Evolutionary conservation across 768 basidiomycete species (phyloP), one percentile per base, ranked within the genome.

Genomic region (Hygrophorus pudorinus): DNA sequence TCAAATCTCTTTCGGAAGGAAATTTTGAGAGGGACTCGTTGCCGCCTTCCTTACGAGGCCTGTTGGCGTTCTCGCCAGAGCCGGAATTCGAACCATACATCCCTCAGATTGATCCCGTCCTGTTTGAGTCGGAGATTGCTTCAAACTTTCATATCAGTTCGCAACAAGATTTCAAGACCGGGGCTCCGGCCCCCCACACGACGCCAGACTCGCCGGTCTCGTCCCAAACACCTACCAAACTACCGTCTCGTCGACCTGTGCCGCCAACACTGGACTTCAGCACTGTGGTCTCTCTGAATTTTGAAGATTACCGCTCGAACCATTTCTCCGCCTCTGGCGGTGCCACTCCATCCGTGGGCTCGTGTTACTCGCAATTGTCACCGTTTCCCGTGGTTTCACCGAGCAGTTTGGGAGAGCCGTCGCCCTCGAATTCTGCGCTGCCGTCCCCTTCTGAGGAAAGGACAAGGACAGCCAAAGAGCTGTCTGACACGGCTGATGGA

Each of bases 91-190:
- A 34, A 21, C 17, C 39, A 9, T 42, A 48, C 33, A 8, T 42
- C 3, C 41, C 41, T n/a, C 46, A 41, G 34, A 49, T 45, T 24
- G 48, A 49, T 20, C 48, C 38, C 16, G 17, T 17, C 8, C 44
- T 45, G 11, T 28, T 41, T 11, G 21, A 7, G 24, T 11, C 3
- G 21, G 24, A n/a, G n/a, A 28, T 8, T 3, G n/a, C 33, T 35
- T 3, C 33, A 9, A 3, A 24, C 33, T 35, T 17, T 3, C 3
- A 35, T 9, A n/a, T 3, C n/a, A 5, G 13, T 9, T 3, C 33
- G 33, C 13, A n/a, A 9, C 33, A n/a, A 35, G 5, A n/a, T 3
- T 3, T 17, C 31, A 32, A 32, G 31, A 32, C 35, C 8, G n/a
- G n/a, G n/a, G n/a, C n/a, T n/a, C n/a, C n/a, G n/a, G n/a, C n/a